Percentiles rank a stretch among this genome's conserved stretches.
phyloP scores from a whole-genome alignment of 1,284 basidiomycete genomes.

The Apiotrichum mycotoxinovorans region DNA sequence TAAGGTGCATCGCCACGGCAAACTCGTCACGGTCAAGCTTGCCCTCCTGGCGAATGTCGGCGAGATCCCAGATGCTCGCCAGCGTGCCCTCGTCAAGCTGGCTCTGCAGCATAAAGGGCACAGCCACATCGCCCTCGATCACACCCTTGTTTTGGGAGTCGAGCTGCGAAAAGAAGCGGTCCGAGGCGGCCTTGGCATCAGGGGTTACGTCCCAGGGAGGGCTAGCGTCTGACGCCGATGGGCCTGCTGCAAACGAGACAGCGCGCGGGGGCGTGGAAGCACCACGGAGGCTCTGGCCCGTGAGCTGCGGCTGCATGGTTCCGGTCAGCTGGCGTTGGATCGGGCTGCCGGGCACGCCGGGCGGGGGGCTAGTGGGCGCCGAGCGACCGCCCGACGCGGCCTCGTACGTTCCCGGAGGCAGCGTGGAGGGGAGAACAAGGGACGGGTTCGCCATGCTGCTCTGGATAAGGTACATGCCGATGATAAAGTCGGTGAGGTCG shows the following conservation, averaged over 20 bases:
- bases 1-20: constrained; percentile 93
- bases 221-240: constrained; percentile 34
- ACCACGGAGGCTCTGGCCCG: constrained; percentile 40
- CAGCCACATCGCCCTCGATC: constrained; percentile 90
- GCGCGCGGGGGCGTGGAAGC: constrained; percentile 19
- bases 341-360: constrained; percentile 35
- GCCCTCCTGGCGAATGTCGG: constrained; percentile 87
- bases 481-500: constrained; percentile 87
- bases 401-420: constrained; percentile 91
- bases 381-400: constrained; percentile 61
- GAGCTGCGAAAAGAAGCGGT: constrained; percentile 77
- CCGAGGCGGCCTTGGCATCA: constrained; percentile 73
- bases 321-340: constrained; percentile 53
- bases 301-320: constrained; percentile 52
- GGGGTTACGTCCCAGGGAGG: constrained; percentile 76
- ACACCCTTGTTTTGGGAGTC: constrained; percentile 73
- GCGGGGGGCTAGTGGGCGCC: constrained; percentile 27
- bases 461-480: constrained; percentile 93
- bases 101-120: constrained; percentile 93
- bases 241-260: constrained; percentile 10
- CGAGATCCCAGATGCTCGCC: constrained; percentile 92
- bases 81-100: constrained; percentile 78
- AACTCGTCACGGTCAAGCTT: constrained; percentile 87
- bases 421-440: constrained; percentile 66
- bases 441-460: constrained; percentile 78